phyloP scores from a whole-genome alignment of 805 yeast species.

The Wickerhamiella vanderwaltii region DNA sequence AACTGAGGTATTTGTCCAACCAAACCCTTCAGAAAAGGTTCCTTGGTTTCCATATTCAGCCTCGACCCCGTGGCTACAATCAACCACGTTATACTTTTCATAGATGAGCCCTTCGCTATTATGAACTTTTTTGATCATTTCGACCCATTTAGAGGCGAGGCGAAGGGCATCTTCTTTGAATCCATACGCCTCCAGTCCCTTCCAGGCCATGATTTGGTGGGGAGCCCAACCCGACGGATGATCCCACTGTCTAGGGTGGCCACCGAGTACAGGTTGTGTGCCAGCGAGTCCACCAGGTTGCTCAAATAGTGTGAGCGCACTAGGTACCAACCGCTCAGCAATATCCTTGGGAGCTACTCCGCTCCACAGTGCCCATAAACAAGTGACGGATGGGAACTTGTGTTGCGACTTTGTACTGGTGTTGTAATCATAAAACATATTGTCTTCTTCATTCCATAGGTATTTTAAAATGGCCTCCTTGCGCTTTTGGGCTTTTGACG shows the following conservation, averaged over 20 bases:
- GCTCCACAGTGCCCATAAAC: conserved; percentile 89
- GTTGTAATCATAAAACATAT: conserved; percentile 77
- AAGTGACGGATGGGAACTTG: conserved; percentile 72
- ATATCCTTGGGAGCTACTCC: conserved; percentile 54
- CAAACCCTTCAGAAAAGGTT: conserved; percentile 92
- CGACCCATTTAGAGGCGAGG: conserved; percentile 78
- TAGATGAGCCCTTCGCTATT: conserved; percentile 91
- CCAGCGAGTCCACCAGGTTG: conserved; percentile 81
- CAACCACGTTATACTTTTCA: conserved; percentile 85
- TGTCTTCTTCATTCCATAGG: conserved; percentile 71
- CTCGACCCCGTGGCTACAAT: conserved; percentile 70
- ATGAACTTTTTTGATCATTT: conserved; percentile 62
- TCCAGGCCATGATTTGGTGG: conserved; percentile 91
- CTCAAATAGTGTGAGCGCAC: conserved; percentile 59
- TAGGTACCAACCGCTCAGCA: conserved; percentile 47
- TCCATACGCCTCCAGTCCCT: conserved; percentile 65
- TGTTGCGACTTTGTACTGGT: conserved; percentile 43
- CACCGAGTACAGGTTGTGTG: conserved; percentile 71
- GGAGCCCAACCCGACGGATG: conserved; percentile 99
- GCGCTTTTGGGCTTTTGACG: conserved; percentile 42
- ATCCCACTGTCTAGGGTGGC: conserved; percentile 79
- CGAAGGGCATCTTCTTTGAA: conserved; percentile 52
- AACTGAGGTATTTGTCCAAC: conserved; percentile 92
- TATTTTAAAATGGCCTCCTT: conserved; percentile 47
- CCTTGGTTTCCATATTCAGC: conserved; percentile 99